Base-by-base conservation (phyloP, 768 basidiomycete genomes). In the Leucocoprinus sp. region DNA sequence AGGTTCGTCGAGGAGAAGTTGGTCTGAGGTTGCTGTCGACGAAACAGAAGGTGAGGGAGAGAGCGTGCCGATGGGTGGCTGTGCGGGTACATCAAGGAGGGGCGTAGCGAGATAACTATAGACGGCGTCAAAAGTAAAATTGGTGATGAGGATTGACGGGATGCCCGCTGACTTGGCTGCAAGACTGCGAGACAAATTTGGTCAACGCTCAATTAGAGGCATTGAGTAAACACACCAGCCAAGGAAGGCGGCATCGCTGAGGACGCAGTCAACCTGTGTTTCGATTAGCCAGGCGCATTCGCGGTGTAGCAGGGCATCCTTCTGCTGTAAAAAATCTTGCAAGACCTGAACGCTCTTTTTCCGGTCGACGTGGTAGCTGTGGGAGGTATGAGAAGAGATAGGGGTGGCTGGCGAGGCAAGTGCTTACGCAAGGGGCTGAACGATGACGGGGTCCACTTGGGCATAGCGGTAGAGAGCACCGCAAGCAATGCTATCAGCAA, bases 91-190 rank as follows among this genome's bases (percentile, higher is more conserved):
- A 44, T 81, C 75, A n/a, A 72, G 54, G 26, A 80, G 58, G 3
- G 70, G 59, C 0, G 82, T 77, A 3, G 80, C 74, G 15, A 88
- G 78, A 51, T 80, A 87, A 50, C 82, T 84, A 59, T 82, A 90
- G 9, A 87, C 84, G 1, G 85, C 82, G 61, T 90, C 85, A 60
- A 89, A 90, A 0, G 84, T 82, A 58, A 90, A 90, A 64, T 90
- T 90, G 35, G 84, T 86, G 52, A 88, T 72, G 14, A 90, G 64
- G 31, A 80, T 67, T 1, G 82, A 81, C 1, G 84, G 86, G n/a
- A 88, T 66, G 0, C 73, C 70, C 0, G 78, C 73, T 28, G 65
- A 57, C 36, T 78, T 75, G 2, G 84, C 86, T 1, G 85, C 83
- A 27, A 82, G 68, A 54, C 83, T 85, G 50, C 38, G 26, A 21